These are phyloP conservation scores for Leccinum fibrillosum DNA, from an alignment of 768 basidiomycete genomes.

Conservation along the genomic window DNA sequence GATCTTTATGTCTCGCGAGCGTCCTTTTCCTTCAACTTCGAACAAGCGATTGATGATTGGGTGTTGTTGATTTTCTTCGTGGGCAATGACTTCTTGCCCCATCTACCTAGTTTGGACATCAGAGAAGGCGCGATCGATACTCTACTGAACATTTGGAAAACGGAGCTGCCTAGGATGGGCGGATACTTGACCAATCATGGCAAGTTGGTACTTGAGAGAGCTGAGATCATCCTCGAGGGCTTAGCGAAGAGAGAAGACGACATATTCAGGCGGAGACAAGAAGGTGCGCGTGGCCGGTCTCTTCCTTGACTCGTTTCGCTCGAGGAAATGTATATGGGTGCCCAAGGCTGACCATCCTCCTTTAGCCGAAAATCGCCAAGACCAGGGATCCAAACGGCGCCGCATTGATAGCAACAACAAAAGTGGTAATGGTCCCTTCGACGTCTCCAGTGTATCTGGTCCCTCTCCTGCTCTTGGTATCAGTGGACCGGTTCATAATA, in stretches of 20 bases:
- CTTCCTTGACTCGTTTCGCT: slow-evolving; percentile 3
- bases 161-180: slow-evolving; percentile 91
- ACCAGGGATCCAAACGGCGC: slow-evolving; percentile 86
- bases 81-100: slow-evolving; percentile 97
- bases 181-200: slow-evolving; percentile 97
- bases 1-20: slow-evolving; percentile 82
- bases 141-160: slow-evolving; percentile 92
- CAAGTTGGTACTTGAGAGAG: slow-evolving; percentile 76
- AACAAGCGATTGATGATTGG: slow-evolving; percentile 99
- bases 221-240: slow-evolving; percentile 93
- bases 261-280: slow-evolving; percentile 88
- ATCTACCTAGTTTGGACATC: slow-evolving; percentile 97
- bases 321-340: slow-evolving; percentile 3
- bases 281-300: slow-evolving; percentile 59
- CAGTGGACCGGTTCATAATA: slow-evolving; percentile 39
- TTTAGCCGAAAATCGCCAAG: slow-evolving; percentile 90
- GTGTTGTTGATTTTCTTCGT: slow-evolving; percentile 99
- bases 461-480: slow-evolving; percentile 31
- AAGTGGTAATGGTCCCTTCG: slow-evolving; percentile 43
- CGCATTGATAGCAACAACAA: slow-evolving; percentile 47
- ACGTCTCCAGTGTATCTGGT: slow-evolving; percentile 28
- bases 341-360: slow-evolving; percentile 12
- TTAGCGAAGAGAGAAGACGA: slow-evolving; percentile 93
- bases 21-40: slow-evolving; percentile 87
- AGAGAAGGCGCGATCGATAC: slow-evolving; percentile 99